These are phyloP conservation scores for Neurospora sp. DNA, from an alignment of 495 filamentous ascomycete genomes.

Conservation along the genomic window DNA sequence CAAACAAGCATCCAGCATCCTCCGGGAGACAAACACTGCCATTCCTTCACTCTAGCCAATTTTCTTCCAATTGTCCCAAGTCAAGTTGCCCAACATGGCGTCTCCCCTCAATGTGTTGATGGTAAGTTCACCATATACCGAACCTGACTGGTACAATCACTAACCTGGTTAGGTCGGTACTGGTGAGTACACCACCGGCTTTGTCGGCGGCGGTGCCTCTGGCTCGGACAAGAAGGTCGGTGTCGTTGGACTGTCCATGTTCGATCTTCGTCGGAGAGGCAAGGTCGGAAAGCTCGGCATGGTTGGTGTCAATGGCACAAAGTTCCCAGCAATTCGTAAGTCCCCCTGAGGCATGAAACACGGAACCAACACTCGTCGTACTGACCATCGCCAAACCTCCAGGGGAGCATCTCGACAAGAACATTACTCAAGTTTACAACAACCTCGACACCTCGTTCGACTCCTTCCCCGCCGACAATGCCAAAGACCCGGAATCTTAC, in stretches of 20 bases:
- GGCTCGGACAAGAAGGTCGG: conserved; percentile 87
- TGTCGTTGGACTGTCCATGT: conserved; percentile 81
- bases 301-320: conserved; percentile 80
- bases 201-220: conserved; percentile 67
- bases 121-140: conserved; percentile 37
- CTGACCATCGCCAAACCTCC: neutral
- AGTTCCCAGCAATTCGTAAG: conserved; percentile 85
- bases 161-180: conserved; percentile 54
- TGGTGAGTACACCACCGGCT: conserved; percentile 94
- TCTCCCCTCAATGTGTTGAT: conserved; percentile 66
- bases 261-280: conserved; percentile 78
- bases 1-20: neutral
- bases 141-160: conserved; percentile 7
- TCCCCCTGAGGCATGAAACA: neutral
- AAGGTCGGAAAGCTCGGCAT: conserved; percentile 81
- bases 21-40: neutral
- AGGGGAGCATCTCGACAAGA: conserved; percentile 80
- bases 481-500: conserved; percentile 70
- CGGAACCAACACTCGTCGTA: neutral
- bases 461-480: conserved; percentile 66
- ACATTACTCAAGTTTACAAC: conserved; percentile 84
- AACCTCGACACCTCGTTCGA: conserved; percentile 72
- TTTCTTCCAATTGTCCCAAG: neutral
- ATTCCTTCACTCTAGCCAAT: neutral
- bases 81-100: neutral